Evolutionary conservation across 148 eudicot species (phyloP), one percentile per base, ranked within the genome.

Genomic region (Cornus florida): DNA sequence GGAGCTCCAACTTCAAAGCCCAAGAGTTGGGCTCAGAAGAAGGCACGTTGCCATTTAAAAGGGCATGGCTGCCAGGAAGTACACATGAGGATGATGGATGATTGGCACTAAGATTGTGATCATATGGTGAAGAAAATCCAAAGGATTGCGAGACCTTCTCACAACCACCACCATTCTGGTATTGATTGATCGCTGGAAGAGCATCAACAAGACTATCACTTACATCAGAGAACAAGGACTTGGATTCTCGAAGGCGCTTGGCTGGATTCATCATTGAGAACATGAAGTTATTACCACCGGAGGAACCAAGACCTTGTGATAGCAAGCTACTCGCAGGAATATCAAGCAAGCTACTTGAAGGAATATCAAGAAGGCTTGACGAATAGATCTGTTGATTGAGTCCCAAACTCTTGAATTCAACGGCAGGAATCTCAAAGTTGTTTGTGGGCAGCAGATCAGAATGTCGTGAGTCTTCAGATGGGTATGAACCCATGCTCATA

Each of bases 1-100:
- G 97, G 95, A 93, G 97, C 95, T 93, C 95, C 87, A 80, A n/a
- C 93, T 90, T 93, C 97, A 76, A 78, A 60, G 90, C 92, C 94
- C 84, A 84, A 67, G 90, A 74, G 68, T 76, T 33, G 77, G 97
- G 89, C 88, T 91, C 87, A 60, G 91, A 93, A 82, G 95, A 79
- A 82, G 91, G 82, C 56, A 87, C 75, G 78, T 93, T 89, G 89
- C 97, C 92, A 89, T 89, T 90, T 86, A 86, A 67, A 83, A 66
- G 76, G 90, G 91, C 86, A 89, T 91, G 94, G 91, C 93, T 87
- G 78, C 92, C 91, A 33, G 77, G 80, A 87, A 80, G 76, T 81
- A 80, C 67, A 79, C 73, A 84, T 9, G 87, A 77, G 6, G 87
- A 76, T 65, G 84, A 79, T 75, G 80, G 74, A 43, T 73, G 77